Conservation (phyloP, 1,284 basidiomycete species). For the Xerocomus amazonicus region DNA sequence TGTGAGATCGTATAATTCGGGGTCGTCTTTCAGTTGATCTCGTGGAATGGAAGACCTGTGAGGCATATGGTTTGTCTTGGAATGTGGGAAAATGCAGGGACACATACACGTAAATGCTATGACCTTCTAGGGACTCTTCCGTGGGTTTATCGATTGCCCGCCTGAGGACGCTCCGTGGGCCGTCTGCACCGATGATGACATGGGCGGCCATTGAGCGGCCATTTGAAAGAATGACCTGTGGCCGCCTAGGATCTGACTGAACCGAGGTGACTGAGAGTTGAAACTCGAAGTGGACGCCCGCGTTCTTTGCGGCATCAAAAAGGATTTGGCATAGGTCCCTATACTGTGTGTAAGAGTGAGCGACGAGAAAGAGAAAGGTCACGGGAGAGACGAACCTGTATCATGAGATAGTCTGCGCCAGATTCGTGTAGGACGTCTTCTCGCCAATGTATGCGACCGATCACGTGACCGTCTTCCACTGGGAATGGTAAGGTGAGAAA, state of each 20-base stretch:
- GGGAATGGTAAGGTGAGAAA: too few species aligned
- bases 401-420: constrained; percentile 50
- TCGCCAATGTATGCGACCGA: constrained; percentile 49
- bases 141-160: constrained; percentile 19
- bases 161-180: constrained; percentile 34
- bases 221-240: constrained; percentile 30
- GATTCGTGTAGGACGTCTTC: constrained; percentile 52
- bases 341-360: constrained; percentile 32
- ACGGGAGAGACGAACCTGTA: constrained; percentile 37
- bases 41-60: constrained; percentile 39
- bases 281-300: constrained; percentile 41
- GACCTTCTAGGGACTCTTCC: constrained; percentile 26
- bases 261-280: constrained; percentile 36
- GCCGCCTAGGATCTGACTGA: constrained; percentile 26
- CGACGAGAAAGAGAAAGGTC: background rate
- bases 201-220: constrained; percentile 38
- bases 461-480: constrained; percentile 35
- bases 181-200: constrained; percentile 42
- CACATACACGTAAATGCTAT: constrained; percentile 31
- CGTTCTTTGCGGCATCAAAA: constrained; percentile 39
- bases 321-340: constrained; percentile 44
- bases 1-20: constrained; percentile 33
- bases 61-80: constrained; percentile 4
- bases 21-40: constrained; percentile 37
- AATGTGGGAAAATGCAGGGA: constrained; percentile 3